Evolutionary conservation across 306 rosid genomes (phyloP).

Genomic region (Purshia tridentata): DNA sequence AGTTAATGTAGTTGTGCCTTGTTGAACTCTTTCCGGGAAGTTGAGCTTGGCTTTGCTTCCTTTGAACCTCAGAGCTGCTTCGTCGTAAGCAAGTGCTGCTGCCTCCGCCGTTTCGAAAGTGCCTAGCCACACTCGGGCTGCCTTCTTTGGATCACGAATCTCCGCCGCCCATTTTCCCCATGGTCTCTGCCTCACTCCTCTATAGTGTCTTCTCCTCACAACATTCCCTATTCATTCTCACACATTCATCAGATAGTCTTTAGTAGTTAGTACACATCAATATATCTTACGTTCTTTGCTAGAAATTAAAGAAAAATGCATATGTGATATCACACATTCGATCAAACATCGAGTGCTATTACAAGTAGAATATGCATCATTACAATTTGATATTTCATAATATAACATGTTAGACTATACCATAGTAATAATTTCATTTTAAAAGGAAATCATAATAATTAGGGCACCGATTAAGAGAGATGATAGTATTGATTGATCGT

Average conservation of each 20-base stretch:
- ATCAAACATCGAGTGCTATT: no score
- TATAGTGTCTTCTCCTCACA: conserved; percentile 56
- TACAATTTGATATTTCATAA: no score
- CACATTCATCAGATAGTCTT: background rate
- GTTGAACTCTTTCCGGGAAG: conserved; percentile 73
- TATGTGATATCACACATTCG: no score
- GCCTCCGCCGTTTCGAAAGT: conserved; percentile 78
- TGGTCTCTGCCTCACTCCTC: conserved; percentile 86
- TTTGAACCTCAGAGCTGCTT: conserved; percentile 78
- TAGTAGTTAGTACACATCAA: no score
- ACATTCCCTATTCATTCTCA: conserved; percentile 39
- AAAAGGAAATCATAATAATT: background rate
- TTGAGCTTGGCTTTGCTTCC: conserved; percentile 87
- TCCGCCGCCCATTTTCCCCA: conserved; percentile 87
- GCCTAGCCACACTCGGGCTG: conserved; percentile 81
- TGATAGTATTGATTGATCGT: no score
- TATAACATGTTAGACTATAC: no score
- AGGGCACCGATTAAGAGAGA: background rate
- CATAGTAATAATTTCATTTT: background rate
- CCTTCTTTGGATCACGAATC: conserved; percentile 77
- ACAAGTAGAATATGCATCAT: no score
- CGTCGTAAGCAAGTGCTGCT: conserved; percentile 73
- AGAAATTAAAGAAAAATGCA: no score
- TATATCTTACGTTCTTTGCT: no score
- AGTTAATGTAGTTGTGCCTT: background rate